Percentiles rank a stretch among this genome's conserved stretches.
Conservation (phyloP, 306 rosid genomes). For the Malus fusca region DNA sequence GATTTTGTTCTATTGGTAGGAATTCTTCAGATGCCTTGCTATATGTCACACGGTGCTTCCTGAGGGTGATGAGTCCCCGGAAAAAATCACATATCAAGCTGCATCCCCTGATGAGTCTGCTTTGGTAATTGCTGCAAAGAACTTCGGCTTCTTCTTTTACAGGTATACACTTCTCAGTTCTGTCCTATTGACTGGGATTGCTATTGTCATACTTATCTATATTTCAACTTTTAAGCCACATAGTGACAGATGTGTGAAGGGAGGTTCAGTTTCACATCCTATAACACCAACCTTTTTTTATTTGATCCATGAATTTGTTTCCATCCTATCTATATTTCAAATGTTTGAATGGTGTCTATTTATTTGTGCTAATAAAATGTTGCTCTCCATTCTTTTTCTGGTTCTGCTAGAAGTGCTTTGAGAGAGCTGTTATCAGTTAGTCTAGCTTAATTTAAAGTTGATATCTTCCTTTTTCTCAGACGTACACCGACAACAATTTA, state of each 20-base stretch:
- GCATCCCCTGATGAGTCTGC: conserved; percentile 94
- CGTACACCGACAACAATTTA: conserved; percentile 81
- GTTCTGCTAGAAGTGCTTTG: conserved; percentile 8
- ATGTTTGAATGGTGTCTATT: neutral
- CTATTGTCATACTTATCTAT: neutral
- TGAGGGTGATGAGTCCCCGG: conserved; percentile 83
- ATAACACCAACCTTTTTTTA: neutral
- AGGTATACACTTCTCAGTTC: conserved; percentile 45
- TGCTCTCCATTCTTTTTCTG: conserved; percentile 8
- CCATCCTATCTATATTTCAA: neutral
- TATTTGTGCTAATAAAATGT: neutral
- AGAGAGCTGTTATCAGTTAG: conserved; percentile 12
- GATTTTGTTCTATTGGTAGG: conserved; percentile 20
- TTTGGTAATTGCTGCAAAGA: conserved; percentile 69
- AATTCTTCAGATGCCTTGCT: conserved; percentile 72
- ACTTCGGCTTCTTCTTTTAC: conserved; percentile 97
- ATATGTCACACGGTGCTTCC: conserved; percentile 93
- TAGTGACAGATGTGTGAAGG: neutral
- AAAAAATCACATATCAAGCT: conserved; percentile 80
- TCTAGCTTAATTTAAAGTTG: conserved; percentile 20
- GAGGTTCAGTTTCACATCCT: neutral
- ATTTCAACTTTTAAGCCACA: neutral
- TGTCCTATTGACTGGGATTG: neutral
- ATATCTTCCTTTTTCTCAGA: conserved; percentile 38
- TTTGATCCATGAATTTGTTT: neutral